phyloP scores from a whole-genome alignment of 176 grass and related monocot genomes.

The Tillandsia leiboldiana region DNA sequence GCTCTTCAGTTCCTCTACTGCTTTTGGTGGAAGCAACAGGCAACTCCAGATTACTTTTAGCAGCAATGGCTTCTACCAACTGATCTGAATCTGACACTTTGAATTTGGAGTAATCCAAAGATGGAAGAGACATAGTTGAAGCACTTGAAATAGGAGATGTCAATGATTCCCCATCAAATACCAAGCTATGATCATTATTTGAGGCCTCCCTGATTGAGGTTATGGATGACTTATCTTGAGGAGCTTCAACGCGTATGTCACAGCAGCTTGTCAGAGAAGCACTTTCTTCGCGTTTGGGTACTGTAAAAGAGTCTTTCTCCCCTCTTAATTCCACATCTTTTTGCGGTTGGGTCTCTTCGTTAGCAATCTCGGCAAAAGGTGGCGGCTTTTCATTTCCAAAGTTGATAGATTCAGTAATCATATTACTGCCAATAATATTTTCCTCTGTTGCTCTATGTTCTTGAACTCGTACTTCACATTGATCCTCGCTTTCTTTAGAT shows the following conservation, averaged over 20 bases:
- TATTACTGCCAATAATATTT: neutral
- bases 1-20: conserved; percentile 26
- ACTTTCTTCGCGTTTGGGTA: neutral
- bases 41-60: neutral
- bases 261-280: conserved; percentile 9
- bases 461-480: neutral
- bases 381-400: neutral
- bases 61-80: neutral
- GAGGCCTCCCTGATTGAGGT: conserved; percentile 10
- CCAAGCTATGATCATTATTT: neutral
- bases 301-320: neutral
- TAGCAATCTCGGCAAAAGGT: neutral
- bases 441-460: neutral
- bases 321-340: neutral
- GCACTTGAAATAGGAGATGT: conserved; percentile 4
- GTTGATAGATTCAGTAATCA: neutral
- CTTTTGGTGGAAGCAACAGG: conserved; percentile 26
- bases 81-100: conserved; percentile 14
- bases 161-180: conserved; percentile 6
- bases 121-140: neutral
- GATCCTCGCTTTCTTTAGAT: neutral
- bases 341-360: conserved; percentile 1
- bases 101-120: conserved; percentile 21
- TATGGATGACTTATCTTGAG: conserved; percentile 67
- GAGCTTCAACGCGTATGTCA: neutral